Conservation (phyloP, 176 grass and related monocot species). For the Musa schizocarpa region DNA sequence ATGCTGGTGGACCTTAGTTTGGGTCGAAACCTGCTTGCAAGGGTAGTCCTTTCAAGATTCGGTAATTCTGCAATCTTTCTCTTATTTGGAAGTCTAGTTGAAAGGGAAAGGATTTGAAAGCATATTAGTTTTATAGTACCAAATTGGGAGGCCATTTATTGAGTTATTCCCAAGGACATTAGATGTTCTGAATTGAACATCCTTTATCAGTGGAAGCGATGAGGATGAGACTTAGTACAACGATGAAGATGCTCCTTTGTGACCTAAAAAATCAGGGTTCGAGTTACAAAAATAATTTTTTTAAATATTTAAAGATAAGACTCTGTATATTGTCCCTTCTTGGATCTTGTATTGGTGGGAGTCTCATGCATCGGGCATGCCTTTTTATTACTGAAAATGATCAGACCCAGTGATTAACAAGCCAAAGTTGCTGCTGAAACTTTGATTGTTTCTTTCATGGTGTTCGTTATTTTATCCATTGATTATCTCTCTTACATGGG, state of each 20-base stretch:
- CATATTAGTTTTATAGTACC: background rate
- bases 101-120: slow-evolving; percentile 1
- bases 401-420: background rate
- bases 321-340: too few relatives aligned
- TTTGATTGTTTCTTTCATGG: background rate
- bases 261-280: too few relatives aligned
- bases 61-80: background rate
- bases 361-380: too few relatives aligned
- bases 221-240: too few relatives aligned
- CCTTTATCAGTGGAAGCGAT: background rate
- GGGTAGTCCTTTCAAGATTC: background rate
- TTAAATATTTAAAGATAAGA: too few relatives aligned
- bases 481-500: background rate
- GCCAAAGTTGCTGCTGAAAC: background rate
- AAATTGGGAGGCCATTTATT: background rate
- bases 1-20: slow-evolving; percentile 22
- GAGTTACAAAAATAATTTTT: too few relatives aligned
- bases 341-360: too few relatives aligned
- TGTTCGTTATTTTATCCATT: too few relatives aligned
- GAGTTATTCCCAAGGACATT: background rate
- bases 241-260: too few relatives aligned
- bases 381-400: background rate
- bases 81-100: slow-evolving; percentile 4
- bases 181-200: background rate
- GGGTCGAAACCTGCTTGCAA: slow-evolving; percentile 18